Evolutionary conservation across 2,329 filamentous ascomycete genomes (phyloP).

Genomic region (Saccharata proteae): DNA sequence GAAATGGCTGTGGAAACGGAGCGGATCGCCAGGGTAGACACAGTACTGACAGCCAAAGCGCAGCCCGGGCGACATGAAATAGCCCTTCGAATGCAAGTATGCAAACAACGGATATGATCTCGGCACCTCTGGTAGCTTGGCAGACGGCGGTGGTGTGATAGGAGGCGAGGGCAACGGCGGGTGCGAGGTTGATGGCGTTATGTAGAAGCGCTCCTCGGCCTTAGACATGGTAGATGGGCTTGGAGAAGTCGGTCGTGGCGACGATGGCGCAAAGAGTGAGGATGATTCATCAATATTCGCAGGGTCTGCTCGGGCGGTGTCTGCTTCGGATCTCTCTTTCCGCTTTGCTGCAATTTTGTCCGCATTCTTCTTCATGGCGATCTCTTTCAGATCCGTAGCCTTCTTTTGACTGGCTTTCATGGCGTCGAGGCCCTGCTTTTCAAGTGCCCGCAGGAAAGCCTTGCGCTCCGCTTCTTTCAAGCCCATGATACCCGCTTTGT

Average conservation of each 20-base stretch:
- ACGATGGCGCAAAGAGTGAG: conserved; percentile 16
- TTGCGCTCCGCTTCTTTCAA: conserved; percentile 46
- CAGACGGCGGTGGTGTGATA: conserved; percentile 9
- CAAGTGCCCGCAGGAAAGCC: conserved; percentile 47
- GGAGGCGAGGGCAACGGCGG: conserved; percentile 19
- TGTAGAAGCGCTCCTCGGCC: conserved; percentile 16
- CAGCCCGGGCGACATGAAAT: conserved; percentile 82
- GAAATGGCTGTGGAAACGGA: conserved; percentile 93
- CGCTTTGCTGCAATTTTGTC: conserved; percentile 15
- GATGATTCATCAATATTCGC: conserved; percentile 9
- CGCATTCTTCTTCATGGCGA: conserved; percentile 7
- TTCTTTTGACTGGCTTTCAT: conserved; percentile 40
- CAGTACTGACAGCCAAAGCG: conserved; percentile 92
- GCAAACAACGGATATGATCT: conserved; percentile 60
- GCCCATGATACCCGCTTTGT: conserved; percentile 50
- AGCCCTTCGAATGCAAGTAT: conserved; percentile 65
- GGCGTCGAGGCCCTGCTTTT: conserved; percentile 42
- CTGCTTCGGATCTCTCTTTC: conserved; percentile 14
- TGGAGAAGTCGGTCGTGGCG: conserved; percentile 6
- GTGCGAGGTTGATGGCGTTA: conserved; percentile 36
- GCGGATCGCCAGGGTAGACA: conserved; percentile 86
- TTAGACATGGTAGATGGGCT: neutral
- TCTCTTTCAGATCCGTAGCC: conserved; percentile 23
- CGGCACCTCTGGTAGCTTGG: conserved; percentile 23
- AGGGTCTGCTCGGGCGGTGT: conserved; percentile 12